phyloP scores from a whole-genome alignment of 345 rosid species.

The Salix exigua region DNA sequence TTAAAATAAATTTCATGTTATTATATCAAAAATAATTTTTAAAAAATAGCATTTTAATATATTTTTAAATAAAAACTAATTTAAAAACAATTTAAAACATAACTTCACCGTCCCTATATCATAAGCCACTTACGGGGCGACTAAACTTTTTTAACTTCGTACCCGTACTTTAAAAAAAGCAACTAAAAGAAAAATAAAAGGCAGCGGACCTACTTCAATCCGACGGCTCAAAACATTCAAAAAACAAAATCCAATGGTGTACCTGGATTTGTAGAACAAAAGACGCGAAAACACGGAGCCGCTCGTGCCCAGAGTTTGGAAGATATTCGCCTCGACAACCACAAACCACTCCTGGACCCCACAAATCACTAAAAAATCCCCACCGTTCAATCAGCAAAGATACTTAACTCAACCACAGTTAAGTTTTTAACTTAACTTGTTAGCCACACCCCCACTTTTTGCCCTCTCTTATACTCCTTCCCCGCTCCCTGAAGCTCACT shows the following conservation, averaged over 20 bases:
- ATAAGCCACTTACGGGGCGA: not conserved
- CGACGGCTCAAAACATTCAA: not conserved
- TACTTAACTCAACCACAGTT: conserved; percentile 40
- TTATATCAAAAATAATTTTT: no score
- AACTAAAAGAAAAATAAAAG: not conserved
- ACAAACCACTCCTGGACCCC: conserved; percentile 7
- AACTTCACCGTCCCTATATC: no score
- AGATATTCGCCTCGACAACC: conserved; percentile 37
- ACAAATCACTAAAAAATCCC: conserved; percentile 2
- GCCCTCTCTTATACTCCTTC: not conserved
- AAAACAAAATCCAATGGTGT: conserved; percentile 11
- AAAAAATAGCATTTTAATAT: no score
- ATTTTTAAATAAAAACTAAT: no score
- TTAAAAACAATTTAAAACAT: no score
- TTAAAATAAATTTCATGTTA: no score
- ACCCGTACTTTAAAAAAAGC: conserved; percentile 3
- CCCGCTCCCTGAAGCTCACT: conserved; percentile 4
- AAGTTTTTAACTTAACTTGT: conserved; percentile 17
- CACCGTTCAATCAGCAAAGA: conserved; percentile 19
- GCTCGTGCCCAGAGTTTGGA: conserved; percentile 80
- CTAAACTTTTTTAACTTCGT: not conserved
- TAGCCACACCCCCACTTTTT: not conserved
- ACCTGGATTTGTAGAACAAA: not conserved
- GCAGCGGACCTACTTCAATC: not conserved
- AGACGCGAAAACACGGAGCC: conserved; percentile 69